Evolutionary conservation across 2,329 filamentous ascomycete species (phyloP), one percentile per base, ranked within the genome.

Genomic region (Didymella arachidicola): DNA sequence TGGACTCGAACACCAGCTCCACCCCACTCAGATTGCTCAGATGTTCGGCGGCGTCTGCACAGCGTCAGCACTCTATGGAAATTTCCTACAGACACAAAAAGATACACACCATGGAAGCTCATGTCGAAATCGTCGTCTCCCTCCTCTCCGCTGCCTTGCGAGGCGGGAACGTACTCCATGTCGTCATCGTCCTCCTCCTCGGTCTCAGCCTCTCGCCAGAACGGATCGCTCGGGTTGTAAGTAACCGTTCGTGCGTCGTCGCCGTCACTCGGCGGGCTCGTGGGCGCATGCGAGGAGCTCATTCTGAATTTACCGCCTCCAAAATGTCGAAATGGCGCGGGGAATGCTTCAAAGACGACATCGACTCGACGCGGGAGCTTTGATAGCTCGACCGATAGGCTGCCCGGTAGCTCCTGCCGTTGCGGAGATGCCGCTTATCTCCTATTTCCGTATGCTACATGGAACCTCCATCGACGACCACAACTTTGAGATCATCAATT

Each of bases 121-220:
- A 68, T 57, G 19, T 75, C 72, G 2, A 74, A 71, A 42, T 77
- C 69, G 8, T 72, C 77, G n/a, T 77, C 75, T 8, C 80, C 78
- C 11, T 74, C 73, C 16, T 75, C 69, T 25, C 79, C 76, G 49
- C 68, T 76, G 14, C 73, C 74, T 58, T 79, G 78, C 56, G 77
- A 71, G 44, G 79, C 75, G 27, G 79, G 76, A 66, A 82, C 76
- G 72, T 79, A 82, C 62, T 83, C 81, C 78, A 83, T 82, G 72
- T 83, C 81, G 72, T 83, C 81, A 75, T 84, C 81, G 76, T 81
- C 79, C 64, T 76, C 76, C 48, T 76, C 75, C 55, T 76, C 75
- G 41, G 70, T 68, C 38, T 72, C 69, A 39, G 63, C 71, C 56
- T 74, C 72, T 51, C 67, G 67, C 73, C 71, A 75, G 52, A 74